Evolutionary conservation across 371 early-diverging fungal species (phyloP), one percentile per base, ranked within the genome.

Genomic region (Lichtheimia hyalospora): DNA sequence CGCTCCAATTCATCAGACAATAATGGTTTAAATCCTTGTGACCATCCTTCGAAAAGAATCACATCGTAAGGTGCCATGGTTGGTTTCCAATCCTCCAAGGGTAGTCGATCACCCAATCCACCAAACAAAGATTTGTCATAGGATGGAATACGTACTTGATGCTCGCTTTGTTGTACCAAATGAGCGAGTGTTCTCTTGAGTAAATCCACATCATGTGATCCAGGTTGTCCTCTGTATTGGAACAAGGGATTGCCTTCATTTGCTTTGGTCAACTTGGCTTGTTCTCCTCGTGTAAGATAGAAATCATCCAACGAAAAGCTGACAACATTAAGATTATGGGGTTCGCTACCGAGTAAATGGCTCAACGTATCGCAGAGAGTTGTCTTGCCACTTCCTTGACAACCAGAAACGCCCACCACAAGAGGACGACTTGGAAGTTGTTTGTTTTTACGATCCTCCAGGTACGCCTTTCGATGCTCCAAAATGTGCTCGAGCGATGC

Each of bases 41-140:
- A 90, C 96, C 98, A 97, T 0, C 98, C 98, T 71, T 97, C 98
- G 62, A 96, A 89, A 24, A 97, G 60, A 5, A 97, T 78, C 21
- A 96, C 83, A 61, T 95, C 89, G 39, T 89, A 62, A 0, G 93
- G 92, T 0, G 71, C 73, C 14, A 56, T 40, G 0, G 79, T 77
- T 5, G 21, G 49, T 4, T 65, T 68, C 95, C 95, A 95, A 21
- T 84, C 50, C 1, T 60, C 41, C 24, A 49, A 27, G 1, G 84
- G 82, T 6, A 79, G 25, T 12, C 94, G 86, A 58, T 97, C 97
- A 0, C 98, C 98, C 24, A 81, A 72, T 0, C 98, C 98, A 28
- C 72, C 63, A 52, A 84, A 54, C 27, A 84, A 60, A 6, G 88
- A 77, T 70, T 96, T 97, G 68, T 95, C 89, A 67, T 92, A 97